Evolutionary conservation across 1,284 basidiomycete species (phyloP).

Genomic region (Cryptococcus maquisensis): DNA sequence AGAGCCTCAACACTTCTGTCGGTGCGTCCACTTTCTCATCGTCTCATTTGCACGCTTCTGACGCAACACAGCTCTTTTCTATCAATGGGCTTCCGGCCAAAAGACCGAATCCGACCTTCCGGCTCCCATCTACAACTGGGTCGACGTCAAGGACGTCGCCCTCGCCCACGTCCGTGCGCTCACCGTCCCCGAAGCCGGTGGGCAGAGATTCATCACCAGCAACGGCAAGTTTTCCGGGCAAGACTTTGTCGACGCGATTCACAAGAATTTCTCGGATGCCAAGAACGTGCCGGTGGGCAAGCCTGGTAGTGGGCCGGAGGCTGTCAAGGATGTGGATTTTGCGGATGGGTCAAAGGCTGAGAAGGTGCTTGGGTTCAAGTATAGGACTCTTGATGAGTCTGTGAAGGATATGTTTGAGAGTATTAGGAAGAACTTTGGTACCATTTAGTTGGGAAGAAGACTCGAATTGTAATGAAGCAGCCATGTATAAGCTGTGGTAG

Average conservation of each 20-base stretch:
- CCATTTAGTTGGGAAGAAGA: not conserved
- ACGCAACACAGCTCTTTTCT: constrained; percentile 33
- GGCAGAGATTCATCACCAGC: constrained; percentile 58
- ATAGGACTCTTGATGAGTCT: constrained; percentile 27
- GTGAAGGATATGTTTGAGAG: constrained; percentile 35
- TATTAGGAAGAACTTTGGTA: constrained; percentile 28
- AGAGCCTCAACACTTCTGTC: constrained; percentile 57
- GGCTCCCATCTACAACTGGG: constrained; percentile 50
- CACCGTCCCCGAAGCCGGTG: constrained; percentile 56
- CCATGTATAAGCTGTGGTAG: no score
- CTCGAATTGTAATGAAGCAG: not conserved
- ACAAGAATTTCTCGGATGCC: constrained; percentile 29
- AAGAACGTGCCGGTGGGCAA: constrained; percentile 36
- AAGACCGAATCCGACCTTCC: constrained; percentile 45
- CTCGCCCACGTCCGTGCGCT: constrained; percentile 58
- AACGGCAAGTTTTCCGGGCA: constrained; percentile 44
- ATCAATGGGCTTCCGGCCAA: constrained; percentile 46
- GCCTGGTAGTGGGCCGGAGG: constrained; percentile 29
- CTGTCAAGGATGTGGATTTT: constrained; percentile 32
- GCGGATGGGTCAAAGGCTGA: constrained; percentile 31
- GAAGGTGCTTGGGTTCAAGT: constrained; percentile 37
- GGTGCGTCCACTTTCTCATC: constrained; percentile 18
- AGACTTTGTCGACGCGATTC: constrained; percentile 22
- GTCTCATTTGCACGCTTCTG: no score
- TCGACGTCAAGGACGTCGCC: constrained; percentile 60